Evolutionary conservation across 163 green algal genomes (phyloP), one percentile per base, ranked within the genome.

Genomic region (Volvox carteri): DNA sequence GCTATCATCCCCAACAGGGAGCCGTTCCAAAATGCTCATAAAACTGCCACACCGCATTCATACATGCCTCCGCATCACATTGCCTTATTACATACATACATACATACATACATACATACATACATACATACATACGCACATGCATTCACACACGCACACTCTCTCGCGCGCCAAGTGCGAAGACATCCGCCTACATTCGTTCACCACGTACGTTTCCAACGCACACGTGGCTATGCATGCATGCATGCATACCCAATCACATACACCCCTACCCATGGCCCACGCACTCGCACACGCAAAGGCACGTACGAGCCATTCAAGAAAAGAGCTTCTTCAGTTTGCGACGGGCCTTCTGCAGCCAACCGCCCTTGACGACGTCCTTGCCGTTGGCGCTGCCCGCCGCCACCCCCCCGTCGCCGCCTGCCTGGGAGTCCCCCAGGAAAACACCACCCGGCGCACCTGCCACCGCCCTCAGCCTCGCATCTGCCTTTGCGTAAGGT

Each of bases 251-350:
- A 28, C 25, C 5, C 54, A 30, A 65, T 5, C 54, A n/a, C n/a
- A n/a, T 65, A 23, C 7, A 65, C 54, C 25, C 54, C 5, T 19
- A 65, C n/a, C n/a, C 7, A 65, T 65, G 25, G 25, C 8, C 4
- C 54, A 16, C 54, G 19, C 54, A 65, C 6, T 65, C 54, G 28
- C 6, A 19, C 54, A 28, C 54, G 19, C 8, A 19, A 28, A 8
- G 28, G 16, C 50, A 65, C 28, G 54, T 12, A 30, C 19, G 54
- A 65, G 7, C 30, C 12, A 21, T 33, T 75, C 65, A 75, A 12
- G 78, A 77, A 46, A 86, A 86, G 12, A 86, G 4, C 14, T 30
- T 39, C n/a, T 86, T n/a, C 4, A 86, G 65, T 60, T 78, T 86
- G 19, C 62, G 41, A 46, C 72, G 72, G 1, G 79, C 79, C 18